Base-by-base conservation (phyloP, 169 alveolate genomes). In the Cryptosporidium ubiquitum region DNA sequence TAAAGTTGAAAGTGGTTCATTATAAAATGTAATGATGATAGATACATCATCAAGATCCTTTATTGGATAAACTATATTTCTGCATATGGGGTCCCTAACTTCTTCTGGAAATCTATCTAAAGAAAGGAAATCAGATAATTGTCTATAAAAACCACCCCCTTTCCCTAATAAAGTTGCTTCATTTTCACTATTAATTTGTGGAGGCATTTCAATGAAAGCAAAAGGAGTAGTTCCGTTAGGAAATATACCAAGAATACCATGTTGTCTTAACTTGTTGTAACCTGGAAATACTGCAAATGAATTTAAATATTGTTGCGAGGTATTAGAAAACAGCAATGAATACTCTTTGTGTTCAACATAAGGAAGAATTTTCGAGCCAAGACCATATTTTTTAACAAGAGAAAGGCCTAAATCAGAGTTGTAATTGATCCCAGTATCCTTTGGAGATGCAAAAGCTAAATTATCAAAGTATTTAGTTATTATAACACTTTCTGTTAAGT, bases 1-100 rank as follows among this genome's bases (percentile, higher is more conserved):
- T 31, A 92, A 84, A 23, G 91, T 75, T 0, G 91, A 68, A 40
- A 91, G 40, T 5, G 74, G 86, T 35, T 91, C 94, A 69, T 91
- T 92, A 61, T 70, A 70, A 79, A 91, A 84, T 10, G 91, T 74
- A 6, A 92, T 92, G 5, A 92, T 71, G 7, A 92, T 58, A 1
- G 86, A 60, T 26, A 85, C 93, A n/a, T 84, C 84, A 1, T 91
- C 91, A 3, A 91, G 79, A 12, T 68, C 84, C 55, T 69, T 64
- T 9, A 79, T 35, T 40, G 73, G 89, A 26, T 79, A 79, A 58
- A 40, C 26, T 3, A 79, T 44, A 26, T 35, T 58, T 33, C 42
- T 61, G 39, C 89, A 79, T 16, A 84, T 29, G 0, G 84, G 49
- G 40, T 79, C 89, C 26, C 89, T 57, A 12, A 37, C 89, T 37